Conservation (phyloP, 1,284 basidiomycete genomes). For the Fomitopsis palustris region DNA sequence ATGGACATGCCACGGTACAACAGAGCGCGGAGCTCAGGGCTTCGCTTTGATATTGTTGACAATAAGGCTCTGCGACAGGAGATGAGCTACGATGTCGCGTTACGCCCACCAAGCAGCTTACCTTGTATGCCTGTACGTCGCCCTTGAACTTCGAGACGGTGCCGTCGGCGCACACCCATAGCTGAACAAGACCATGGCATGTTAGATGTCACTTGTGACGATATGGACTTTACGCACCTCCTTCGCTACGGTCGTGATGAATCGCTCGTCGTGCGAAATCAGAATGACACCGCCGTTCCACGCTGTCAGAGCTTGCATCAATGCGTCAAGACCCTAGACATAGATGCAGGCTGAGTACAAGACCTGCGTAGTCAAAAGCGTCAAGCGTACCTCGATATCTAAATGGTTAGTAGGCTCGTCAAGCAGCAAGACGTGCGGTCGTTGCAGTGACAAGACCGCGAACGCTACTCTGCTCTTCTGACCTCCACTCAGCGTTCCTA, state of each 20-base stretch:
- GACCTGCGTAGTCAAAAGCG: background rate
- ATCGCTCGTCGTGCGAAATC: conserved; percentile 92
- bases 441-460: conserved; percentile 84
- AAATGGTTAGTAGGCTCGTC: conserved; percentile 99
- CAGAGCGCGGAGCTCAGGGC: background rate
- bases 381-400: conserved; percentile 74
- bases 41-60: conserved; percentile 71
- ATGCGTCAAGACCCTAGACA: conserved; percentile 84
- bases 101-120: conserved; percentile 27
- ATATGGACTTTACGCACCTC: conserved; percentile 48
- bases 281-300: conserved; percentile 98
- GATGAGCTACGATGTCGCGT: background rate
- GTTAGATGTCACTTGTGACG: no score
- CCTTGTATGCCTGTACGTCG: conserved; percentile 92
- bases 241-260: conserved; percentile 82
- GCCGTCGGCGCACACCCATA: conserved; percentile 90
- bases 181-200: conserved; percentile 42
- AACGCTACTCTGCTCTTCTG: conserved; percentile 98
- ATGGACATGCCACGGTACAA: background rate
- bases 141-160: conserved; percentile 85
- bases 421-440: conserved; percentile 85
- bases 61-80: conserved; percentile 59
- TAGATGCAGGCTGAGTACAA: background rate
- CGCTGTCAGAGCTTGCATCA: conserved; percentile 82
- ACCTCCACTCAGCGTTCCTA: conserved; percentile 89